A percentile compares a stretch with the other conserved stretches of the same genome.
Conservation (phyloP, 2,329 filamentous ascomycete genomes). For the Fusarium multiceps region DNA sequence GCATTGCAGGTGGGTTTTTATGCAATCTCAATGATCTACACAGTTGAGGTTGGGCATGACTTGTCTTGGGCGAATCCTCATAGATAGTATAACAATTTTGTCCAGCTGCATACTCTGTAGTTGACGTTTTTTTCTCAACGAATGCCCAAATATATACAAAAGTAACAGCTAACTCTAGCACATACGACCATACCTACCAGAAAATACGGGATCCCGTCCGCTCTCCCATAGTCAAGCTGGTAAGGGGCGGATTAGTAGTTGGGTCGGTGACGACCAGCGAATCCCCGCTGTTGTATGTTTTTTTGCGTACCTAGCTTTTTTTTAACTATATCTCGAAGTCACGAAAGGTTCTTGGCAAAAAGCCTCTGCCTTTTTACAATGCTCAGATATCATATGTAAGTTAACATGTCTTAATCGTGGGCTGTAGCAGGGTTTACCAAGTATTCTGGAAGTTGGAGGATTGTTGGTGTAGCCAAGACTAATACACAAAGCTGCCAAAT, state of each 20-base stretch:
- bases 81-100: too few species aligned
- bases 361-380: neutral
- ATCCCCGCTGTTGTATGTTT: neutral
- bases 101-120: too few species aligned
- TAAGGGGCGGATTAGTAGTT: neutral
- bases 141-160: too few species aligned
- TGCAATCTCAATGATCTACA: too few species aligned
- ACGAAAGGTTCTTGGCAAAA: neutral
- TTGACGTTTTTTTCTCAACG: too few species aligned
- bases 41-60: too few species aligned
- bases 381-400: neutral
- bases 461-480: neutral
- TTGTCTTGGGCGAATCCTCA: too few species aligned
- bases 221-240: neutral
- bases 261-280: neutral
- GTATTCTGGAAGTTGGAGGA: neutral
- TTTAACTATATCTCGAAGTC: neutral
- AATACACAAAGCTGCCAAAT: neutral
- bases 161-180: neutral
- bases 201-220: neutral
- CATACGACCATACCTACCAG: neutral
- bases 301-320: neutral
- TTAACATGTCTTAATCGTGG: neutral
- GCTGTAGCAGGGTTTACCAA: neutral
- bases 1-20: too few species aligned